These are phyloP conservation scores for Diplodia seriata DNA, from an alignment of 2,329 filamentous ascomycete genomes.

Conservation along the genomic window DNA sequence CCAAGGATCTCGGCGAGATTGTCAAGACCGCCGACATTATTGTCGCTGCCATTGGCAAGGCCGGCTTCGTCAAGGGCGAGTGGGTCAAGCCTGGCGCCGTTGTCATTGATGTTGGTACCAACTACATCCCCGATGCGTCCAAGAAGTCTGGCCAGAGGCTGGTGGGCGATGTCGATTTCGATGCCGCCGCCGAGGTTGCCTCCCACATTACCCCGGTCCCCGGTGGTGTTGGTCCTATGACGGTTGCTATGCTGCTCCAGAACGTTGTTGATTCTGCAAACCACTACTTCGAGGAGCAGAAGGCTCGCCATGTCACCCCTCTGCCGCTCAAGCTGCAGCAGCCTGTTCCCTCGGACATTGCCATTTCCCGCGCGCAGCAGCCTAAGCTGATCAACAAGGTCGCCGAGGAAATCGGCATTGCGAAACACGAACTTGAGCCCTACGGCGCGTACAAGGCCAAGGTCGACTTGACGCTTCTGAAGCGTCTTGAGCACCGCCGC, in stretches of 20 bases:
- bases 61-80: slow-evolving; percentile 88
- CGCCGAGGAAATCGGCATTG: slow-evolving; percentile 86
- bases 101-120: slow-evolving; percentile 97
- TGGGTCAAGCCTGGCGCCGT: slow-evolving; percentile 96
- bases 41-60: slow-evolving; percentile 87
- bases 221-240: slow-evolving; percentile 97
- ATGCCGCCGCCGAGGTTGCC: slow-evolving; percentile 81
- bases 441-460: slow-evolving; percentile 97
- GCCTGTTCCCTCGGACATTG: slow-evolving; percentile 95
- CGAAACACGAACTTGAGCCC: slow-evolving; percentile 86
- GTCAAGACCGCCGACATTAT: slow-evolving; percentile 88
- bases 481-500: slow-evolving; percentile 83
- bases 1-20: slow-evolving; percentile 72
- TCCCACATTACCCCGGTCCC: slow-evolving; percentile 96
- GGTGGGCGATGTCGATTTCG: slow-evolving; percentile 94
- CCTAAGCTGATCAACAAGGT: slow-evolving; percentile 91
- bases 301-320: slow-evolving; percentile 77
- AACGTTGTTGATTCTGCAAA: slow-evolving; percentile 91
- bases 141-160: slow-evolving; percentile 93
- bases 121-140: slow-evolving; percentile 86
- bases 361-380: slow-evolving; percentile 83
- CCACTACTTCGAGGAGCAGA: slow-evolving; percentile 81
- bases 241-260: slow-evolving; percentile 95
- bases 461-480: slow-evolving; percentile 81
- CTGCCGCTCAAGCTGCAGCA: slow-evolving; percentile 79